Evolutionary conservation across 225 moss, liverwort and hornwort genomes (phyloP), one percentile per base, ranked within the genome.

Genomic region (Sphagnum tenellum): DNA sequence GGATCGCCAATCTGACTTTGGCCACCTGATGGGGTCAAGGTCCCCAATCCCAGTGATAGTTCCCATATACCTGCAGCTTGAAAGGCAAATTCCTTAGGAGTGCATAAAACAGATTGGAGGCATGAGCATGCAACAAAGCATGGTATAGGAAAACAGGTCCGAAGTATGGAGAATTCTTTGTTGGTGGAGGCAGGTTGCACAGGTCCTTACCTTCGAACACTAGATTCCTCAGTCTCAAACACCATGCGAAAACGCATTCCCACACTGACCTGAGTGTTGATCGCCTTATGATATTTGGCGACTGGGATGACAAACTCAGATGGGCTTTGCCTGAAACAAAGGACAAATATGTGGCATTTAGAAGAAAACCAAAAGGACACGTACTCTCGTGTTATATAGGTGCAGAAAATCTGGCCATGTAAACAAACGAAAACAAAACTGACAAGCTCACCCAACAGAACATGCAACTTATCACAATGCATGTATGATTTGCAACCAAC

Each of bases 191-290:
- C 29, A 29, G 29, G 29, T 0, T 79, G 92, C 96, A 61, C 46
- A 9, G 13, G 64, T 61, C 9, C 55, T 0, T 80, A 98, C 96
- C 96, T 90, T 79, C 96, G 86, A 45, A 92, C 88, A 69, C 87
- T 89, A 2, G 92, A 96, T 64, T 96, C 96, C 67, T 96, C 96
- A 4, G 96, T 96, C 72, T 96, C 96, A 68, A 96, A 96, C 60
- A 92, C 92, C 92, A 96, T 96, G 59, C 96, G 82, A 59, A 96
- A 96, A 12, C 96, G 92, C 96, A 96, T 96, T 51, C 96, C 96
- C 45, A 92, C 92, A 67, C 85, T 86, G 54, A 92, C 86, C 82
- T 92, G 92, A n/a, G 88, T 89, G 55, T 75, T 82, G 5, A 92
- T 80, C 61, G 96, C 96, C 74, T 96, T 96, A 63, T 90, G 86